Percentiles rank a stretch among this genome's conserved stretches.
Evolutionary conservation across 495 filamentous ascomycete genomes (phyloP).

Genomic region (Penicillium roqueforti): DNA sequence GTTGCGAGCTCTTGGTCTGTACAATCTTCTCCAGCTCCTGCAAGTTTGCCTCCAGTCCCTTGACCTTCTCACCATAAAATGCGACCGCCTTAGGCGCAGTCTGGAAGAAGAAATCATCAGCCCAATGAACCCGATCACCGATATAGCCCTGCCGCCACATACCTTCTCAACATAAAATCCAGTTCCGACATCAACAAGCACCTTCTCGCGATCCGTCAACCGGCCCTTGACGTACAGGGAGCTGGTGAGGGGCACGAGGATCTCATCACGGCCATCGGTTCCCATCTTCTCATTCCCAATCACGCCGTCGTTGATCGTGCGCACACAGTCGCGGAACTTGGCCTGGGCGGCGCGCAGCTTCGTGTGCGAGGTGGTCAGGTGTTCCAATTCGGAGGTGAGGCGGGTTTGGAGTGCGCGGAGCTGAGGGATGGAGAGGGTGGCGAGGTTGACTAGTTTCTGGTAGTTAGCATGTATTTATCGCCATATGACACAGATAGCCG

Average conservation of each 20-base stretch:
- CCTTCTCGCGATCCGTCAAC: constrained; percentile 69
- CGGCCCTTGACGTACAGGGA: constrained; percentile 89
- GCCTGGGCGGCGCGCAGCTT: constrained; percentile 84
- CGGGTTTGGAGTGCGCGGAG: constrained; percentile 80
- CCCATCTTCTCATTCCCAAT: constrained; percentile 39
- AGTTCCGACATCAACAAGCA: constrained; percentile 93
- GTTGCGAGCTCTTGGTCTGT: constrained; percentile 75
- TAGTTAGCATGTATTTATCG: constrained; percentile 1
- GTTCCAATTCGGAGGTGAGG: constrained; percentile 90
- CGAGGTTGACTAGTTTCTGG: constrained; percentile 54
- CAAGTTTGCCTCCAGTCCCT: constrained; percentile 72
- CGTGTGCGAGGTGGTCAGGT: constrained; percentile 81
- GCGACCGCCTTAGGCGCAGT: constrained; percentile 68
- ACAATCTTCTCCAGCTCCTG: constrained; percentile 84
- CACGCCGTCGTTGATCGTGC: constrained; percentile 60
- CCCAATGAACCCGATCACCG: background rate
- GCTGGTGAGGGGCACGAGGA: constrained; percentile 87
- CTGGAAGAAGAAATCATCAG: constrained; percentile 23
- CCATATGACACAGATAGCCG: background rate
- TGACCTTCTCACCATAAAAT: constrained; percentile 84
- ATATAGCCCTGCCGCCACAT: background rate
- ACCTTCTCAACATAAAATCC: constrained; percentile 97
- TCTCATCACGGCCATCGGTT: constrained; percentile 42
- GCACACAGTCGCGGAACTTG: constrained; percentile 88
- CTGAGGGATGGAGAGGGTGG: constrained; percentile 52